A percentile compares a stretch with the other conserved stretches of the same genome.
Conservation (phyloP, 306 rosid genomes). For the Malus asiatica region DNA sequence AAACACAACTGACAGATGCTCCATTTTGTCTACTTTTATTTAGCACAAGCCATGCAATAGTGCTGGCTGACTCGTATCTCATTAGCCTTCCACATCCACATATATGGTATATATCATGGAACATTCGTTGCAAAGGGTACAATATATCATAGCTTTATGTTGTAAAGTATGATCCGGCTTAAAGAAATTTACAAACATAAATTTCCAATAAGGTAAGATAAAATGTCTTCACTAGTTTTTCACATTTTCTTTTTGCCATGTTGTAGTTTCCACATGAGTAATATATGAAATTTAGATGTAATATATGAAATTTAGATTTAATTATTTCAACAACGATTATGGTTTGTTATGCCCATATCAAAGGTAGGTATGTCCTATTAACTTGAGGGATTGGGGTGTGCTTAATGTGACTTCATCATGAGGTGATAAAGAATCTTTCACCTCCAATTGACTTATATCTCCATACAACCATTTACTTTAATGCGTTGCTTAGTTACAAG, state of each 20-base stretch:
- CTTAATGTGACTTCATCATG: no score
- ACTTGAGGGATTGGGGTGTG: no score
- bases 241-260: neutral
- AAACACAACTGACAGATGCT: neutral
- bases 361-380: no score
- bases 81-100: neutral
- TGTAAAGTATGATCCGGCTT: neutral
- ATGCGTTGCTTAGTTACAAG: no score
- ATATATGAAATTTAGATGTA: neutral
- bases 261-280: neutral
- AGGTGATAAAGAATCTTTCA: no score
- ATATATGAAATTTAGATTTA: neutral
- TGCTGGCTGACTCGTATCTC: neutral
- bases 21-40: conserved; percentile 2
- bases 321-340: neutral
- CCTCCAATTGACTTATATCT: no score
- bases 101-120: neutral
- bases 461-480: no score
- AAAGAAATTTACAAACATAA: neutral
- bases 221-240: neutral
- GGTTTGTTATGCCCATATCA: no score
- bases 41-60: neutral
- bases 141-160: neutral
- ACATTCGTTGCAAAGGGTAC: neutral
- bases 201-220: neutral